Conservation (phyloP, 176 grass and related monocot species). For the Bromus sterilis region DNA sequence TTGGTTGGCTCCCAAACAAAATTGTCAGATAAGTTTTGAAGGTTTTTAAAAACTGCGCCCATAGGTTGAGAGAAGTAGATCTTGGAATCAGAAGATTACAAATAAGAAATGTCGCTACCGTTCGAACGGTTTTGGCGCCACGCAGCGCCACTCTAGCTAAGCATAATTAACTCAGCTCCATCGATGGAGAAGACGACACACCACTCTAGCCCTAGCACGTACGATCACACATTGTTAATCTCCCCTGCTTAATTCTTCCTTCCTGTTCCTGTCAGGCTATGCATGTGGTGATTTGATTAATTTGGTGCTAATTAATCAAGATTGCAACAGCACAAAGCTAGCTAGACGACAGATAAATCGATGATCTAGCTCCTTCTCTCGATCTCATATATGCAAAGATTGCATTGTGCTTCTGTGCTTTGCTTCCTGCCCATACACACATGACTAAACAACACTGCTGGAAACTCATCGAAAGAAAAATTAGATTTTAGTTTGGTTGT, state of each 20-base stretch:
- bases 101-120: slow-evolving; percentile 1
- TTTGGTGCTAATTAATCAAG: background rate
- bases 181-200: slow-evolving; percentile 7
- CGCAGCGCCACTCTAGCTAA: background rate
- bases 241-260: background rate
- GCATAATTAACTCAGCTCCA: background rate
- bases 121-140: slow-evolving; percentile 12
- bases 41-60: background rate
- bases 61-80: background rate
- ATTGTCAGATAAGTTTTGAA: background rate
- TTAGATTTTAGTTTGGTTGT: background rate
- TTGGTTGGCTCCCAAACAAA: slow-evolving; percentile 6
- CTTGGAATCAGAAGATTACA: background rate
- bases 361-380: background rate
- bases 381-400: slow-evolving; percentile 4
- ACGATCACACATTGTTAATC: background rate
- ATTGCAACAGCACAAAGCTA: background rate
- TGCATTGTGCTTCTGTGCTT: background rate
- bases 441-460: background rate
- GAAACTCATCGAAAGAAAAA: background rate
- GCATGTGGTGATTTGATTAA: background rate
- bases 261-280: background rate
- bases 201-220: background rate
- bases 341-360: background rate
- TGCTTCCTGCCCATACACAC: background rate